These are phyloP conservation scores for Coemansia sp. DNA, from an alignment of 192 early-diverging fungal genomes.

Conservation along the genomic window DNA sequence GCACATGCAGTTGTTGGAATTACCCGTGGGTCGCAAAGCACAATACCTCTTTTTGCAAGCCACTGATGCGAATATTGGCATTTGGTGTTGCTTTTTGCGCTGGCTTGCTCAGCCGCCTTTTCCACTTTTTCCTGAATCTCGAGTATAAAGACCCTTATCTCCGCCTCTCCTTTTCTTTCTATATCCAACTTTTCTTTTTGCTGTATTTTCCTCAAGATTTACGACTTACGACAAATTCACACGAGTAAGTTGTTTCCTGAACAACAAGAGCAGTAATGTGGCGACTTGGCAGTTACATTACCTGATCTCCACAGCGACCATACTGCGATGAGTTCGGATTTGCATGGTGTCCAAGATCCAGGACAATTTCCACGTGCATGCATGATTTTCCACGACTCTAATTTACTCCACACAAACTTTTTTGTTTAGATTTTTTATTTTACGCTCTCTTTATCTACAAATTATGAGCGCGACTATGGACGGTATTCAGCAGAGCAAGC, in stretches of 20 bases:
- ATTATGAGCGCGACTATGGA: background rate
- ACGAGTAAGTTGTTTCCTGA: background rate
- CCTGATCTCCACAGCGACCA: background rate
- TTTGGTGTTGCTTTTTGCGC: background rate
- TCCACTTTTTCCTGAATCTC: background rate
- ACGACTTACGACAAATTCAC: background rate
- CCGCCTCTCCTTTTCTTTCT: background rate
- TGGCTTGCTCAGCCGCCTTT: background rate
- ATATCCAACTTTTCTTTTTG: background rate
- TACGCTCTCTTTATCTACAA: background rate
- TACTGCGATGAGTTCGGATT: background rate
- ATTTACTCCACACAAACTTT: background rate
- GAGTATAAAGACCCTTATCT: background rate
- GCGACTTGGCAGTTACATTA: background rate
- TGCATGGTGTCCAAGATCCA: background rate
- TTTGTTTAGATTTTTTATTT: conserved; percentile 1
- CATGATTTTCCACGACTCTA: background rate
- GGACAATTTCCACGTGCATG: background rate
- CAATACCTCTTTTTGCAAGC: background rate
- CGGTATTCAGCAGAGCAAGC: background rate
- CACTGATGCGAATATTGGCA: background rate
- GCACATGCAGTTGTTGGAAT: background rate
- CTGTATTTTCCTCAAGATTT: background rate
- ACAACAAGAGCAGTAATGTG: background rate
- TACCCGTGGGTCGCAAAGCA: background rate